These are phyloP conservation scores for Decorospora gaudefroyi DNA, from an alignment of 2,329 filamentous ascomycete genomes.

Conservation along the genomic window DNA sequence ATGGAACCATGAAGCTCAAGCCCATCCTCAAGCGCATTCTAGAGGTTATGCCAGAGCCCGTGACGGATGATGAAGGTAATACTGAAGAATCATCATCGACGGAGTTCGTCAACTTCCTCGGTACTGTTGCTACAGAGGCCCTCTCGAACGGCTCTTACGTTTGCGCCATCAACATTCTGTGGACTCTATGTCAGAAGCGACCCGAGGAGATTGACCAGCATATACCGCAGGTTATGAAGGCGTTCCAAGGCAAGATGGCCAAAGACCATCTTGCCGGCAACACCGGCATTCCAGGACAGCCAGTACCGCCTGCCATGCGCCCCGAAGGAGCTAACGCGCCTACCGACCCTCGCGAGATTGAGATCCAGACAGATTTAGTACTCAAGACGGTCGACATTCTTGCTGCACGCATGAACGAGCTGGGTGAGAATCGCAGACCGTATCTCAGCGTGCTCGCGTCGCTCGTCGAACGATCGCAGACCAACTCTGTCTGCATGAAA, in stretches of 20 bases:
- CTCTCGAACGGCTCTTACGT: conserved; percentile 80
- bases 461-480: conserved; percentile 91
- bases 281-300: conserved; percentile 52
- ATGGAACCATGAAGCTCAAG: conserved; percentile 63
- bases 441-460: conserved; percentile 95
- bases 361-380: conserved; percentile 88
- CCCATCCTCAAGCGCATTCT: conserved; percentile 81
- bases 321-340: conserved; percentile 63
- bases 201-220: conserved; percentile 89
- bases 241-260: conserved; percentile 86
- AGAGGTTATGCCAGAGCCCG: conserved; percentile 80
- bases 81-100: conserved; percentile 77
- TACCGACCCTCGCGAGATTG: conserved; percentile 75
- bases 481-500: conserved; percentile 84
- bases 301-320: conserved; percentile 45
- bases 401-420: conserved; percentile 85
- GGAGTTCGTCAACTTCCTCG: conserved; percentile 84
- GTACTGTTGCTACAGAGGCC: conserved; percentile 83
- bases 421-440: conserved; percentile 87
- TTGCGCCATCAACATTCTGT: conserved; percentile 88
- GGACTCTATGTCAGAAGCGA: conserved; percentile 84
- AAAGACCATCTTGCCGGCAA: conserved; percentile 82
- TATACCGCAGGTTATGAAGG: conserved; percentile 87
- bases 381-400: conserved; percentile 95
- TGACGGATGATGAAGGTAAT: conserved; percentile 80